Evolutionary conservation across 1,139 yeast species (phyloP), one percentile per base, ranked within the genome.

Genomic region (Diutina siamensis): DNA sequence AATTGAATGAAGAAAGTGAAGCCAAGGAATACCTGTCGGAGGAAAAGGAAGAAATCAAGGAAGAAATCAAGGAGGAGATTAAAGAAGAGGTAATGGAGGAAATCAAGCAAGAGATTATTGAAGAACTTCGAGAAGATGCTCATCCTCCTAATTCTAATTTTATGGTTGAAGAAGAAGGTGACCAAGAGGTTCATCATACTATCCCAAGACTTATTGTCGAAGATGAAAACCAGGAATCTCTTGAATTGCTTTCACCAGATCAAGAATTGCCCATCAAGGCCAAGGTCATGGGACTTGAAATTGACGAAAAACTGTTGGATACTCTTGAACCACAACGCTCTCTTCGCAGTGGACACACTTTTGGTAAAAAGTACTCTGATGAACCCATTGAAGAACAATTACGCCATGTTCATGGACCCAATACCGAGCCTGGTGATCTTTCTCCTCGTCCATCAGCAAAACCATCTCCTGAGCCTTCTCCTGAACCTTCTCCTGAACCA

Each of bases 261-360:
- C n/a, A n/a, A n/a, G n/a, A n/a, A n/a, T n/a, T n/a, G n/a, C n/a
- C n/a, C n/a, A n/a, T 25, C 21, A 38, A 22, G 25, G 42, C 42
- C 2, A 25, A 18, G 4, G 42, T 38, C 13, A 18, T 38, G n/a
- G 42, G 42, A 7, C 42, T 38, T 15, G 42, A 38, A 9, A 22
- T 38, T 15, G 42, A 38, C 9, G 42, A 38, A 15, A 22, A 25
- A 4, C 32, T 15, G 32, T 25, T 38, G n/a, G 32, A 25, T 15
- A 27, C 21, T n/a, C 32, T 38, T 17, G 32, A 22, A 17, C 42
- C 42, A 7, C 42, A 38, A 22, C 42, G 42, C 22, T n/a, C 28
- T n/a, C 42, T 38, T 9, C 31, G 42, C 20, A n/a, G 31, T 9
- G 42, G 42, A 8, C 42, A 38, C 21, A 13, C 19, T 3, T 38